Evolutionary conservation across 1,139 yeast genomes (phyloP).

Genomic region (Candida smagusa): DNA sequence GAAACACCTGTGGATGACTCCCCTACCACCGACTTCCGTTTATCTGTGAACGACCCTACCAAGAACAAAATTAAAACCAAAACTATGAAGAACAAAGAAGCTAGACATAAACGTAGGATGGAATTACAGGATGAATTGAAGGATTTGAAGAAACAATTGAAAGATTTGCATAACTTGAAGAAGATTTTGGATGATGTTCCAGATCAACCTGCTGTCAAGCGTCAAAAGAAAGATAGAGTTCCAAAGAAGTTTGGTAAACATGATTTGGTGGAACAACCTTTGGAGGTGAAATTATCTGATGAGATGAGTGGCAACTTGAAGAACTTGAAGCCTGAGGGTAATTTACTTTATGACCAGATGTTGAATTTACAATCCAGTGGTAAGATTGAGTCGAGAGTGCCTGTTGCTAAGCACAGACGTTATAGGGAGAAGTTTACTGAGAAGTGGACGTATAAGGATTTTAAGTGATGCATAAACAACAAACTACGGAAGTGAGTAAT

Average conservation of each 20-base stretch:
- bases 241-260: constrained; percentile 49
- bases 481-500: no score
- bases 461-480: constrained; percentile 50
- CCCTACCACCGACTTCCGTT: constrained; percentile 26
- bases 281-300: constrained; percentile 86
- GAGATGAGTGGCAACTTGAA: constrained; percentile 85
- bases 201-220: constrained; percentile 13
- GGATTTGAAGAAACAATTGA: constrained; percentile 52
- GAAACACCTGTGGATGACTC: constrained; percentile 33
- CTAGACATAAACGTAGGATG: constrained; percentile 58
- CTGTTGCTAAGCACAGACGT: constrained; percentile 61
- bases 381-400: constrained; percentile 78
- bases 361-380: constrained; percentile 80
- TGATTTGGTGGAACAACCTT: constrained; percentile 55
- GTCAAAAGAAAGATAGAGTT: constrained; percentile 19
- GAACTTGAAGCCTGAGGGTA: constrained; percentile 88
- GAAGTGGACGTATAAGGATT: constrained; percentile 91
- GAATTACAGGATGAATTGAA: constrained; percentile 57
- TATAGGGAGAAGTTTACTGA: constrained; percentile 76
- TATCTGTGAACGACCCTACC: constrained; percentile 75
- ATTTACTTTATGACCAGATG: constrained; percentile 78
- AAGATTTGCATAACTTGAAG: constrained; percentile 56
- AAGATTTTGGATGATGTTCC: constrained; percentile 39
- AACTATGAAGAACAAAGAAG: constrained; percentile 70
- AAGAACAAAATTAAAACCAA: constrained; percentile 70